Evolutionary conservation across 345 rosid species (phyloP), one percentile per base, ranked within the genome.

Genomic region (Carallia brachiata): DNA sequence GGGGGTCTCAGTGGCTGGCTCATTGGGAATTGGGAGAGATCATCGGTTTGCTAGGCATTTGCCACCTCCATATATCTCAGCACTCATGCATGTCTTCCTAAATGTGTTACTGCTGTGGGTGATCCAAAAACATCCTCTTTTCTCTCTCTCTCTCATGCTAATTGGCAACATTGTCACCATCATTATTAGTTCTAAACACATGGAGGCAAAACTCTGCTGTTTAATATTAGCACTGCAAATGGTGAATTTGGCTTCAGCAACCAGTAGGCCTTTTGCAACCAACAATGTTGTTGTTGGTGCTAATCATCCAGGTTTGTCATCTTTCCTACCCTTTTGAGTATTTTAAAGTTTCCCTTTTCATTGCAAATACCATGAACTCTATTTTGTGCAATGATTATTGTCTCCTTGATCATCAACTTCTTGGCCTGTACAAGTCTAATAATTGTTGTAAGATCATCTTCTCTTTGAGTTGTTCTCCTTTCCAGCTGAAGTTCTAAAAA

Each of bases 251-350:
- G 75, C 74, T 60, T 81, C 71, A 68, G 85, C 80, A 62, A 69
- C 82, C 39, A 81, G 90, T 80, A 78, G 89, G 67, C 79, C 80
- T 77, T 76, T 80, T 71, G 76, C 83, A 62, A 70, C 84, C n/a
- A 77, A 44, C 50, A 44, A 39, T 68, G 62, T 79, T 65, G 85
- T 52, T 80, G 61, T 67, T 66, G 62, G 28, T n/a, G 63, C 28
- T 75, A 67, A 76, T 70, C 81, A 61, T 63, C 83, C 80, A 84
- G 91, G 93, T 87, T 68, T 60, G 65, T 47, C 5, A 55, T 27
- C 36, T 56, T 66, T 60, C 56, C 8, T 6, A 32, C 23, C 30
- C 32, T 55, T 54, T 40, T 40, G 5, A 66, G 37, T 6, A 27
- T 55, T 44, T 44, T 23, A 23, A 44, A 2, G 12, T 16, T 44